Evolutionary conservation across 1,139 yeast genomes (phyloP), one percentile per base, ranked within the genome.

Genomic region (Hansenula sp.): DNA sequence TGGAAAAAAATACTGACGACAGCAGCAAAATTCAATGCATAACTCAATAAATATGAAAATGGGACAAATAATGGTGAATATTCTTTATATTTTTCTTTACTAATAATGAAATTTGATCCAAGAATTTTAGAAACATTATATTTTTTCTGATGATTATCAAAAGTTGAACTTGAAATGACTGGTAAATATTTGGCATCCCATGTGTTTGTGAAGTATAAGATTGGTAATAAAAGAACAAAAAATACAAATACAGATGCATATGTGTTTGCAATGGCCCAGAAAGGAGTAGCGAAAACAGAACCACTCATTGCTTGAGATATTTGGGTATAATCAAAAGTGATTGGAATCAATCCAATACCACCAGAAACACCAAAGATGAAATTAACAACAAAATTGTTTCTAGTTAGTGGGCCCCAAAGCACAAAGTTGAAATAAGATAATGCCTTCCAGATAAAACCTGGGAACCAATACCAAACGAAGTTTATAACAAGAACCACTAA

Each of bases 211-310:
- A 64, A 66, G 45, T 67, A 66, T 28, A 66, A 52, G 16, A 50
- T 45, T 21, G 68, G 66, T 39, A 63, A 51, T 6, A 64, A 38
- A 29, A 62, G 42, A 33, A 62, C 52, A 48, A 60, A 67, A 40
- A 62, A 66, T 8, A 62, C 45, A 34, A 60, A 49, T 6, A 57
- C 61, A 4, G 62, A 52, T 2, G 58, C 56, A 39, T 63, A 62
- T 6, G 64, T 57, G 34, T 60, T 60, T 24, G 68, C 59, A 37
- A 67, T 55, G 30, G 75, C 68, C 43, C 69, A 60, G 37, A 70
- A 75, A 27, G 87, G 86, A 12, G 83, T 77, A 43, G 74, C 73
- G 56, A 75, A 73, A 8, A 78, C 79, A 6, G 62, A 58, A 12
- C 61, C 62, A 29, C 61, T 41, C 47, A 62, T 54, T 6, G 62